Evolutionary conservation across 208 protist species (phyloP).

Genomic region (Blastocrithidia nonstop): DNA sequence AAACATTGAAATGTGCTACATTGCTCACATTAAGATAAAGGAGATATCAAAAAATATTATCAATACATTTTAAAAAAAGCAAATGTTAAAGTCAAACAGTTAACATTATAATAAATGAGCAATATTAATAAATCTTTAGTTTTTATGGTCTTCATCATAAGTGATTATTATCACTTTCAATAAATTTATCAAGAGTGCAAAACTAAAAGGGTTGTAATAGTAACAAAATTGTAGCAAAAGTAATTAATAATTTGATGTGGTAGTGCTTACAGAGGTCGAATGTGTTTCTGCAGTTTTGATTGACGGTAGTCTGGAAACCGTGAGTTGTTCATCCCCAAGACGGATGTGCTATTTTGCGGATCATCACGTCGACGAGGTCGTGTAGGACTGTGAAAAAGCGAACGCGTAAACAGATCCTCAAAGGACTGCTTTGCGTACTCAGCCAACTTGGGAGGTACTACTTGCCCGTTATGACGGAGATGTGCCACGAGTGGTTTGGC

Average conservation of each 20-base stretch:
- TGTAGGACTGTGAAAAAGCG: conserved; percentile 62
- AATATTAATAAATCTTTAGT: neutral
- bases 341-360: conserved; percentile 42
- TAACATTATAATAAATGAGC: conserved; percentile 1
- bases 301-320: conserved; percentile 69
- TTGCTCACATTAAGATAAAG: too few relatives aligned
- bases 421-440: conserved; percentile 73
- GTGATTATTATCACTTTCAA: too few relatives aligned
- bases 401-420: conserved; percentile 60
- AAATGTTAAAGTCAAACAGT: neutral
- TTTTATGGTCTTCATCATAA: conserved; percentile 4
- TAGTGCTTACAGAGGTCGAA: conserved; percentile 33
- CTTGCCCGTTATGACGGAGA: conserved; percentile 49
- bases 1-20: too few relatives aligned
- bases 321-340: conserved; percentile 28
- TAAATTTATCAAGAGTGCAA: too few relatives aligned
- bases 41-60: too few relatives aligned
- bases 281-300: conserved; percentile 37
- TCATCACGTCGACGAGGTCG: conserved; percentile 40
- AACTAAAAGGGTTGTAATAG: too few relatives aligned
- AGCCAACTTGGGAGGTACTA: conserved; percentile 64
- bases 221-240: too few relatives aligned
- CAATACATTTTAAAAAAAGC: too few relatives aligned
- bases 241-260: too few relatives aligned
- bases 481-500: conserved; percentile 69